Base-by-base conservation (phyloP, 345 rosid species). In the Brassica incana region DNA sequence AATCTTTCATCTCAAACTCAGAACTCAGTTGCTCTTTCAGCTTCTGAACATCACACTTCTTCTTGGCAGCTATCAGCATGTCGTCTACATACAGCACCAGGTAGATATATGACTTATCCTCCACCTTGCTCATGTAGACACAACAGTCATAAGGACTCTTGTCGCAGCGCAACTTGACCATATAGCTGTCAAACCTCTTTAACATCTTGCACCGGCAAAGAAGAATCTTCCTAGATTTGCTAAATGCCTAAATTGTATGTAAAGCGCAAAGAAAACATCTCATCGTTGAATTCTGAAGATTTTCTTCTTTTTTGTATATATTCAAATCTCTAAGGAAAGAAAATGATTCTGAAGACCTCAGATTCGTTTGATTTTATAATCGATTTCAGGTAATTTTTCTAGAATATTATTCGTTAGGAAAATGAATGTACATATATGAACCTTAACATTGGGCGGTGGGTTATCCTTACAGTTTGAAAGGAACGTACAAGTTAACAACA, bases 381-480 rank as follows among this genome's bases (percentile, higher is more conserved):
- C 3, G 18, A 30, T 0, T 25, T 30, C 23, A 63, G 11, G 40
- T 30, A 5, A 6, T 14, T 50, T 3, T 30, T 14, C 3, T 5
- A 30, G 9, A 64, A 30, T 2, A 16, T 63, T 2, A 16, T 64
- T 64, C 40, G 32, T 64, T 64, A 14, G 23, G 43, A 79, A 73
- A 73, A 59, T 43, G 78, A 48, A 23, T 78, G 54, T 71, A 25
- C 64, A 16, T 20, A 73, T 52, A 60, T 8, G 65, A 74, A 48
- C 50, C 43, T 69, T 79, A 2, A 77, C 52, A 61, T 18, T 76
- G 60, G 4, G 32, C 12, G 25, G 16, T 48, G 6, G 71, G 68
- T 59, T 67, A 36, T 40, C 32, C 67, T 43, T 63, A 48, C 54
- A 38, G 5, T 62, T 3, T 48, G 76, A 16, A 65, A 65, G 62